These are phyloP conservation scores for Austroboletus olivaceoglutinosus DNA, from an alignment of 1,284 basidiomycete genomes.

Conservation along the genomic window DNA sequence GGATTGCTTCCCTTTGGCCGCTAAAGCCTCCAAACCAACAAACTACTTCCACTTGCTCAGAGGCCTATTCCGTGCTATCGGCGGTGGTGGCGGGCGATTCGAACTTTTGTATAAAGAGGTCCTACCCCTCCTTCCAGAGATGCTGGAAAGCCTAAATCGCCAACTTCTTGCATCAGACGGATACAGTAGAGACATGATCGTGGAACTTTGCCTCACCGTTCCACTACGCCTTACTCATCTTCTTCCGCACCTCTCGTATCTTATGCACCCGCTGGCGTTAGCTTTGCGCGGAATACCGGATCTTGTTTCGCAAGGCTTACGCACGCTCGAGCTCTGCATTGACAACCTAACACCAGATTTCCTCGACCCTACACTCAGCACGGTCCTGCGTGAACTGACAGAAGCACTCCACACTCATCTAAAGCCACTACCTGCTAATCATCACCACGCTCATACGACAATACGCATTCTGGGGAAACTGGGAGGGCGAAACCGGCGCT, in stretches of 20 bases:
- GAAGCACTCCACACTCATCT: constrained; percentile 89
- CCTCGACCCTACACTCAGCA: constrained; percentile 94
- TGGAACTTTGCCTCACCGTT: constrained; percentile 96
- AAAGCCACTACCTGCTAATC: constrained; percentile 87
- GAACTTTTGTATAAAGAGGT: constrained; percentile 97
- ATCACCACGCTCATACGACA: constrained; percentile 92
- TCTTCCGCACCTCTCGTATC: constrained; percentile 90
- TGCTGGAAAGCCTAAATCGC: constrained; percentile 93
- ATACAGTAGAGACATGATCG: constrained; percentile 83
- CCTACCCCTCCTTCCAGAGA: constrained; percentile 91
- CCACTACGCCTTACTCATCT: constrained; percentile 95
- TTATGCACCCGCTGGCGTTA: constrained; percentile 96
- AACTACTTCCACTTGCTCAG: constrained; percentile 96
- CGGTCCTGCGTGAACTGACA: constrained; percentile 93
- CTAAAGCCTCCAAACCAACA: constrained; percentile 86
- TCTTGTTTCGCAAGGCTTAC: constrained; percentile 92
- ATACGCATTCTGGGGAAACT: constrained; percentile 97
- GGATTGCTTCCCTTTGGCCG: constrained; percentile 94
- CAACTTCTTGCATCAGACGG: constrained; percentile 84
- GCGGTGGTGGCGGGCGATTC: constrained; percentile 90
- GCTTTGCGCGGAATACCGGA: constrained; percentile 88
- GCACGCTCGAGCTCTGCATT: constrained; percentile 98
- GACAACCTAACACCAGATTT: constrained; percentile 99
- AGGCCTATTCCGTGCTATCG: constrained; percentile 94
- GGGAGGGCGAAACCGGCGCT: constrained; percentile 89